Base-by-base conservation (phyloP, 2,329 filamentous ascomycete genomes). In the Phoma herbarum region DNA sequence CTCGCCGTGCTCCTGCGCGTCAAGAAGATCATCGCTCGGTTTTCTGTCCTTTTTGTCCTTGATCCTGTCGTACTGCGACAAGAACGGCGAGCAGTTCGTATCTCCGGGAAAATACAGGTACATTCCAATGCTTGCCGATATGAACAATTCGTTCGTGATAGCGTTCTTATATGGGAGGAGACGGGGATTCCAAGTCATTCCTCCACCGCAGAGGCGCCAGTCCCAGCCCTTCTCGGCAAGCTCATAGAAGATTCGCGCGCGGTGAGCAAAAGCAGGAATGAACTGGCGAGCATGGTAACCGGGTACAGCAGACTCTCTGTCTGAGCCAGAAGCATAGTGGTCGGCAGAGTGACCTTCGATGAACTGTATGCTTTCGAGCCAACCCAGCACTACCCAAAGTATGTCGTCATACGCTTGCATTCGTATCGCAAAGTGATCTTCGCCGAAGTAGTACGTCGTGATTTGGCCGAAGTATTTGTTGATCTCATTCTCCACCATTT, bases 361-460 rank as follows among this genome's bases (percentile, higher is more conserved):
- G 71, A 96, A 93, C 65, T 90, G 88, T 62, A 93, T 85, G 47
- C 86, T 86, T 73, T 97, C 92, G 51, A 97, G 80, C 93, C 94
- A 97, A 62, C 90, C 92, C 35, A 98, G 83, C 2, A 96, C 92
- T 1, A 97, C 92, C 94, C 94, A 98, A 2, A 97, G 85, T 80
- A 97, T 96, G 75, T 98, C 94, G 72, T 97, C 94, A 74, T 89
- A 96, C 0, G 94, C 94, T 81, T 95, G 82, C 56, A 87, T 86
- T 43, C 91, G 85, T 48, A 97, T 84, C 26, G 85, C 83, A 63
- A 93, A 87, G 4, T 88, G 85, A 75, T 97, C 88, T 74, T 98
- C 92, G 20, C 91, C 92, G 73, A 94, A 96, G 74, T 96, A 97
- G 66, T 90, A 96, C 9, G 87, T 85, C 5, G 88, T 81, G 0